phyloP scores from a whole-genome alignment of 768 basidiomycete genomes.

The Boletus edulis region DNA sequence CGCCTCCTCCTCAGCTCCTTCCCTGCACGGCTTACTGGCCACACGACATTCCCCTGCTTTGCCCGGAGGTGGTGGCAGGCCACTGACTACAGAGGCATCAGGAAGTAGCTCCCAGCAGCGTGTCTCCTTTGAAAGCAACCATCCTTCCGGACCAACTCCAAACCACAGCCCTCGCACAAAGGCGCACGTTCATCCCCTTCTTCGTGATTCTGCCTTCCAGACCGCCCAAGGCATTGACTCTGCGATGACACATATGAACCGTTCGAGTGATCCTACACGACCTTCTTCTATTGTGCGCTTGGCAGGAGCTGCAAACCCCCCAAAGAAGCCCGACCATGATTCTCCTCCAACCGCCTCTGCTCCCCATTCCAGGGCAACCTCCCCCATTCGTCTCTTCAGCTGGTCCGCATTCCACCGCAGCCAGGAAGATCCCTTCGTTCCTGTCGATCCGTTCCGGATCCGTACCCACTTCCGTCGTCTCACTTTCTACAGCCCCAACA shows the following conservation, averaged over 20 bases:
- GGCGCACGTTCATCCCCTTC: conserved; percentile 31
- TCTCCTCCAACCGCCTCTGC: conserved; percentile 29
- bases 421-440: conserved; percentile 54
- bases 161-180: conserved; percentile 30
- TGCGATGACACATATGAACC: conserved; percentile 3
- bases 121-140: conserved; percentile 50
- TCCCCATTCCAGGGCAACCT: conserved; percentile 43
- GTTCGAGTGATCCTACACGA: conserved; percentile 6
- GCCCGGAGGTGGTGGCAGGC: conserved; percentile 12
- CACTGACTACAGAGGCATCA: conserved; percentile 37
- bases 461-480: conserved; percentile 21
- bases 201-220: conserved; percentile 14
- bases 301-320: conserved; percentile 1
- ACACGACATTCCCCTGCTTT: conserved; percentile 20
- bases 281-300: conserved; percentile 11
- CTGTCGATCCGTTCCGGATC: conserved; percentile 51
- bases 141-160: conserved; percentile 34
- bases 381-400: conserved; percentile 59
- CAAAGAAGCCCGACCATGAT: conserved; percentile 23
- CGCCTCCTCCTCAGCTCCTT: conserved; percentile 41
- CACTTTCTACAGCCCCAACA: conserved; percentile 22
- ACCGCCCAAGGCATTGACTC: conserved; percentile 10
- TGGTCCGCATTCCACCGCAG: conserved; percentile 52
- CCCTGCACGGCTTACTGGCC: conserved; percentile 29
- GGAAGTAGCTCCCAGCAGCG: conserved; percentile 49